A percentile compares a stretch with the other conserved stretches of the same genome.
Conservation (phyloP, 495 filamentous ascomycete genomes). For the Geoglossum glabrum region DNA sequence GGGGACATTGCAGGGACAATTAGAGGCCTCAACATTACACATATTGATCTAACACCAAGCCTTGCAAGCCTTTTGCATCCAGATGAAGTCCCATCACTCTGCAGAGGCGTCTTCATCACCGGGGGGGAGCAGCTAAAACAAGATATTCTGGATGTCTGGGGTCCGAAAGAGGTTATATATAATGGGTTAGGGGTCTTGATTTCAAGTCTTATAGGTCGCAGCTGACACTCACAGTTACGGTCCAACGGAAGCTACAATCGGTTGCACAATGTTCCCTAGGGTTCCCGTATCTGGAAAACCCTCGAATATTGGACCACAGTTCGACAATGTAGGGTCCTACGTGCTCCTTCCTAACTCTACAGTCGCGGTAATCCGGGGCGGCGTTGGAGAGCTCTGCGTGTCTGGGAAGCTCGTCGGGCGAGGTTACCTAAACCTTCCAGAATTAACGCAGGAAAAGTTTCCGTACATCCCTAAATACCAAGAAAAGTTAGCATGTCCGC, state of each 20-base stretch:
- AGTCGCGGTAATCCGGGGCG: constrained; percentile 53
- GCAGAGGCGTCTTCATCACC: constrained; percentile 53
- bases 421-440: constrained; percentile 63
- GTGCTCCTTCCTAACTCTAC: constrained; percentile 51
- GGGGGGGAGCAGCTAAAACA: constrained; percentile 53
- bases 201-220: not conserved
- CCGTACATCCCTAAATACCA: constrained; percentile 29
- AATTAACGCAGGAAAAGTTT: constrained; percentile 44
- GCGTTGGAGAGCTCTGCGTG: constrained; percentile 70
- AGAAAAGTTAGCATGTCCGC: constrained; percentile 14
- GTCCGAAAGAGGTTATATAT: constrained; percentile 39
- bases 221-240: constrained; percentile 28
- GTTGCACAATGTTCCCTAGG: constrained; percentile 56
- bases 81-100: constrained; percentile 45
- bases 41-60: constrained; percentile 64
- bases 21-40: constrained; percentile 50
- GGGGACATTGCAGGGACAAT: constrained; percentile 57
- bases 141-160: constrained; percentile 54
- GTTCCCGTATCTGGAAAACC: constrained; percentile 51
- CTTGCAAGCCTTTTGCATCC: constrained; percentile 40
- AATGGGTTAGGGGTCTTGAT: constrained; percentile 33
- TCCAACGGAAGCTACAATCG: constrained; percentile 81
- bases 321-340: constrained; percentile 63
- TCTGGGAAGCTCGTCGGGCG: constrained; percentile 71
- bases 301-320: constrained; percentile 70